Evolutionary conservation across 305 asterid genomes (phyloP), one percentile per base, ranked within the genome.

Genomic region (Salvia sclarea): DNA sequence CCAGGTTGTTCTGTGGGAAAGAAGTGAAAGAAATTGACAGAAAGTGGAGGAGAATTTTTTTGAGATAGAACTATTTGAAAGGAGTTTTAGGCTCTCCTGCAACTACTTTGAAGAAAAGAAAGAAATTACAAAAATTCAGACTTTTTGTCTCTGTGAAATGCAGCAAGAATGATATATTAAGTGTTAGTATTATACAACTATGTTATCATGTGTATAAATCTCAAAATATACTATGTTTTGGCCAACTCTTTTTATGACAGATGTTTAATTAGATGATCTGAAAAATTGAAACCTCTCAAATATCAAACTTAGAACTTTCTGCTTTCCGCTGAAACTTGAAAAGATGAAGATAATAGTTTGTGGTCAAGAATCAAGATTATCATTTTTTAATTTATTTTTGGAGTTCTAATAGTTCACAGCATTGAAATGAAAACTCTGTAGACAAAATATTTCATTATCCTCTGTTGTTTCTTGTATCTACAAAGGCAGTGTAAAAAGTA

Each of bases 1-100:
- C 24, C 59, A 83, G 72, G 89, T 83, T 66, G 48, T 70, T 61
- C 48, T 45, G 38, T 69, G 72, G 86, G 86, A 82, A 76, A 80
- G 52, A 59, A 75, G 69, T 72, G 74, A 71, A 72, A 28, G 74
- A 71, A 54, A 64, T 6, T 10, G 4, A 8, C 48, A 30, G 61
- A 28, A 57, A 0, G 11, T 69, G 63, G 61, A 49, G 43, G 21
- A 25, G 30, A 69, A 1, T 1, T 7, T 10, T 10, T 68, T 24
- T 21, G 30, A 47, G 13, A 52, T 21, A 33, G 43, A 24, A 14
- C 30, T 45, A 21, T 64, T 1, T 59, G 10, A 30, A 8, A 31
- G 5, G 28, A 28, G 20, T 12, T 48, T 35, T 44, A 21, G 62
- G 45, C 14, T 18, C 4, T 20, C 18, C 10, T 48, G 14, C 33